Evolutionary conservation across 345 rosid species (phyloP).

Genomic region (Ricinus communis): DNA sequence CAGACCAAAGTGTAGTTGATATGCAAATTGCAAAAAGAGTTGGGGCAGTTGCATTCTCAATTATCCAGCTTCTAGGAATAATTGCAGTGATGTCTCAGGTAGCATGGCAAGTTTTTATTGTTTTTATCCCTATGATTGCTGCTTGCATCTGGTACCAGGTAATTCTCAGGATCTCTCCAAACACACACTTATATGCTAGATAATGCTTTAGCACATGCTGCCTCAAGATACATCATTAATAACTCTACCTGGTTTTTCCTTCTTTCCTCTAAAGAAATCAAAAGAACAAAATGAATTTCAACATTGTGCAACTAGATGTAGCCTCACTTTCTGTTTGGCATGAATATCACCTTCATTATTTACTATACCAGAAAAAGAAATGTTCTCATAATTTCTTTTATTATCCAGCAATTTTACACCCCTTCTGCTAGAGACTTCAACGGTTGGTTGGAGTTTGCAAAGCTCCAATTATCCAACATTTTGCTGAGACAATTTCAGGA

Average conservation of each 20-base stretch:
- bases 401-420: constrained; percentile 61
- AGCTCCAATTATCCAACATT: constrained; percentile 71
- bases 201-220: too few species aligned
- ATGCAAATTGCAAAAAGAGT: constrained; percentile 40
- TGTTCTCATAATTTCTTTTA: constrained; percentile 9
- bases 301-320: too few species aligned
- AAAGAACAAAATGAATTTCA: background rate
- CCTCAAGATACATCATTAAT: too few species aligned
- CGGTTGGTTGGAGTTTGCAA: constrained; percentile 61
- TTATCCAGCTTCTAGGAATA: constrained; percentile 59
- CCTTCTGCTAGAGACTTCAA: constrained; percentile 65
- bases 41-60: constrained; percentile 44
- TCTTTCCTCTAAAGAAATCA: too few species aligned
- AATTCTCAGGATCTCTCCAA: constrained; percentile 21
- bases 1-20: constrained; percentile 66
- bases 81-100: constrained; percentile 78
- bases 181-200: too few species aligned
- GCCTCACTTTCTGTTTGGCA: too few species aligned
- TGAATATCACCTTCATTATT: too few species aligned
- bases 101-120: constrained; percentile 69
- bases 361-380: too few species aligned
- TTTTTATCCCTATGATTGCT: constrained; percentile 60
- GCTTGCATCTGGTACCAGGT: constrained; percentile 75
- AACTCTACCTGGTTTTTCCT: too few species aligned
- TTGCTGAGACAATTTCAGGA: constrained; percentile 72